phyloP scores from a whole-genome alignment of 2,329 filamentous ascomycete genomes.

The Exophiala viscosa region DNA sequence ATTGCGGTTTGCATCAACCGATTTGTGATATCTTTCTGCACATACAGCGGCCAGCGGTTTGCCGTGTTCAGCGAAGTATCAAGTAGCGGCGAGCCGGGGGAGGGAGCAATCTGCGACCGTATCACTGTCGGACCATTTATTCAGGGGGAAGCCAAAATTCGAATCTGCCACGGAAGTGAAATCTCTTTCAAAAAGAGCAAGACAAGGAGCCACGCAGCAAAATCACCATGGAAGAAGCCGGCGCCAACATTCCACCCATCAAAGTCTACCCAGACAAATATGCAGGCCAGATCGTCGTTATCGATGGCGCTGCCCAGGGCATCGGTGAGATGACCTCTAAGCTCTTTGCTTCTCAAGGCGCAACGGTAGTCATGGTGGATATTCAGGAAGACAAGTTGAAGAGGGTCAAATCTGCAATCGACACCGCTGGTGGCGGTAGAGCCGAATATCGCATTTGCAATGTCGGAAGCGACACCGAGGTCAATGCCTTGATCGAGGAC shows the following conservation, averaged over 20 bases:
- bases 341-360: conserved; percentile 25
- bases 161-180: too few species aligned
- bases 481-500: not conserved
- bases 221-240: not conserved
- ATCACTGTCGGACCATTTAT: too few species aligned
- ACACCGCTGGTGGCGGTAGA: conserved; percentile 2
- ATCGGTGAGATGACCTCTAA: conserved; percentile 26
- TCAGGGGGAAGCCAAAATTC: too few species aligned
- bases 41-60: too few species aligned
- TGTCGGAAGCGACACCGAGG: conserved; percentile 18
- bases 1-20: too few species aligned
- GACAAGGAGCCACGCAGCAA: not conserved
- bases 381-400: conserved; percentile 23
- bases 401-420: conserved; percentile 14
- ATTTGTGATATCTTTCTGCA: not conserved
- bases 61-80: too few species aligned
- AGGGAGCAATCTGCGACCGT: too few species aligned
- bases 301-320: conserved; percentile 27
- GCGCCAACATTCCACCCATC: conserved; percentile 6
- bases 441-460: conserved; percentile 24
- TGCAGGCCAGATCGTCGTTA: conserved; percentile 17
- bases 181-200: too few species aligned
- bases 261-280: conserved; percentile 10
- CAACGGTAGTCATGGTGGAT: conserved; percentile 27
- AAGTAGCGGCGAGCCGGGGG: too few species aligned